These are phyloP conservation scores for Mortierella sp. DNA, from an alignment of 371 early-diverging fungal genomes.

Conservation along the genomic window DNA sequence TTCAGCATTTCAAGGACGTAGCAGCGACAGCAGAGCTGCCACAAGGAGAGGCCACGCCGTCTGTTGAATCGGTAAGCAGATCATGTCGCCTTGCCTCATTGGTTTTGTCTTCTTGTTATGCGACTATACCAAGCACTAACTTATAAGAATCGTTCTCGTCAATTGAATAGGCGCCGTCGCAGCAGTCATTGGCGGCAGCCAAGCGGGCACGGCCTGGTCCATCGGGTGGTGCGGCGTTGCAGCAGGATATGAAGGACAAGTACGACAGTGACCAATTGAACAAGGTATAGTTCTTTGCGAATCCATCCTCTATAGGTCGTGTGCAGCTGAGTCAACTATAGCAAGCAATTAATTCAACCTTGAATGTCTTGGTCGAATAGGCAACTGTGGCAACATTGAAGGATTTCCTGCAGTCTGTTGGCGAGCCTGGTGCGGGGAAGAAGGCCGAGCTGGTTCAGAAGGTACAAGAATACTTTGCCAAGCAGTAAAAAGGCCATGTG, in stretches of 20 bases:
- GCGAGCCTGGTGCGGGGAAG: slow-evolving; percentile 54
- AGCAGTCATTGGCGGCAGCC: slow-evolving; percentile 8
- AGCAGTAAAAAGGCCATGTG: not conserved
- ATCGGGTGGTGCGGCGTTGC: slow-evolving; percentile 13
- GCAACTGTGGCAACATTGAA: slow-evolving; percentile 66
- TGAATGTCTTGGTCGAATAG: slow-evolving; percentile 10
- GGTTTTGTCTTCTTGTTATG: not conserved
- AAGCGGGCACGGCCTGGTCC: slow-evolving; percentile 34
- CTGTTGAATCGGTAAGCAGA: not conserved
- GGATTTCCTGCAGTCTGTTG: slow-evolving; percentile 62
- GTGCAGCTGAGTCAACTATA: not conserved
- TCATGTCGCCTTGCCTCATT: not conserved
- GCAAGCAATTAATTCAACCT: not conserved
- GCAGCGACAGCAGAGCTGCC: slow-evolving; percentile 25
- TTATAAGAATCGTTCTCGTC: not conserved
- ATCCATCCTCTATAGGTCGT: not conserved
- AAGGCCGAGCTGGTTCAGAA: slow-evolving; percentile 68
- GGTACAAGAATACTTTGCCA: slow-evolving; percentile 60
- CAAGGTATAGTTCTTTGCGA: slow-evolving; percentile 23
- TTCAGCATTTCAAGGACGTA: slow-evolving; percentile 37
- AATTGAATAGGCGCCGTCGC: slow-evolving; percentile 18
- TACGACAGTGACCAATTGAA: slow-evolving; percentile 39
- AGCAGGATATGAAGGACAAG: slow-evolving; percentile 33
- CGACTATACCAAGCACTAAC: slow-evolving; percentile 3
- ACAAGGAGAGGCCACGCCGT: slow-evolving; percentile 8